phyloP scores from a whole-genome alignment of 2,329 filamentous ascomycete species.

The Exophiala sp. region DNA sequence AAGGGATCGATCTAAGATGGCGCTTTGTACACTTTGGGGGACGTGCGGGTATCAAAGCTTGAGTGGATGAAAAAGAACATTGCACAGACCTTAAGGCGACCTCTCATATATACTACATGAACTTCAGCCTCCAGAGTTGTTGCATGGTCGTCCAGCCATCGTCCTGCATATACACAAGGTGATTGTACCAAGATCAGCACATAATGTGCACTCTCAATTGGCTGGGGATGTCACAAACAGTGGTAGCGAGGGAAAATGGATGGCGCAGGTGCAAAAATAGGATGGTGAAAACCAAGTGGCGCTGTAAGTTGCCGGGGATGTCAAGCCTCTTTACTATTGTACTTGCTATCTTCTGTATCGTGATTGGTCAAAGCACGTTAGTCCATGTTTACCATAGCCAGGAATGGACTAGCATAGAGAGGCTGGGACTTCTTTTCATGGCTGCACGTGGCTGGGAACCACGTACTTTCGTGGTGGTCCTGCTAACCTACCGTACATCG shows the following conservation, averaged over 20 bases:
- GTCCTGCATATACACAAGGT: not conserved
- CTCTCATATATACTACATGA: slow-evolving; percentile 5
- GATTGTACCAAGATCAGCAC: not conserved
- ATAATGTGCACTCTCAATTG: not conserved
- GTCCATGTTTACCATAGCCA: not conserved
- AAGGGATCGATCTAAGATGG: too few species aligned
- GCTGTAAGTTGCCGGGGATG: not conserved
- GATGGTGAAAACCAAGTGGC: not conserved
- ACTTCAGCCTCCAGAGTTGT: not conserved
- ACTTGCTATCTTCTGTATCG: not conserved
- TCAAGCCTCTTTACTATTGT: not conserved
- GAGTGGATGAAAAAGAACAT: not conserved
- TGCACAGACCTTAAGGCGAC: slow-evolving; percentile 10
- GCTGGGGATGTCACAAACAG: not conserved
- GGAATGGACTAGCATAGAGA: not conserved
- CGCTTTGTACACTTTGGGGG: slow-evolving; percentile 2
- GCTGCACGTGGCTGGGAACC: not conserved
- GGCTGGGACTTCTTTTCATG: not conserved
- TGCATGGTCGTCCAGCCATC: not conserved
- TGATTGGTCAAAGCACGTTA: not conserved
- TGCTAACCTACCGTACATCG: too few species aligned
- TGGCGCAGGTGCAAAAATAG: not conserved
- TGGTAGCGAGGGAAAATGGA: not conserved
- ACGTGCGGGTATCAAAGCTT: not conserved
- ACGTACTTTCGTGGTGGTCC: too few species aligned